Conservation (phyloP, 495 filamentous ascomycete species). For the Daldinia concentrica region DNA sequence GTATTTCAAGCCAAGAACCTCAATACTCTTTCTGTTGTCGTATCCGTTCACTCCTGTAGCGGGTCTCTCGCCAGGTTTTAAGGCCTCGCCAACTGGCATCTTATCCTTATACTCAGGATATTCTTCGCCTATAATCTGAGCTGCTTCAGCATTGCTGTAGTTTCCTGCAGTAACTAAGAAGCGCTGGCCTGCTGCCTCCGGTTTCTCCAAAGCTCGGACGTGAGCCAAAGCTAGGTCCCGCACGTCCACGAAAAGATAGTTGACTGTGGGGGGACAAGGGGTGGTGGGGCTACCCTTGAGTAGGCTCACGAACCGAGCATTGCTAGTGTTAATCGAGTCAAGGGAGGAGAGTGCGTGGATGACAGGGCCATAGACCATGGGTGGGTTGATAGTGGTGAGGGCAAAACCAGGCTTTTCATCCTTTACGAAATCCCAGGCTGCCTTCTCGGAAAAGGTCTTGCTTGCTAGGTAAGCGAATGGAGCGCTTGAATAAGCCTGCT, state of each 20-base stretch:
- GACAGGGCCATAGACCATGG: background rate
- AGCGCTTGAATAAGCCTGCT: background rate
- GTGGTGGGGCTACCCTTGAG: background rate
- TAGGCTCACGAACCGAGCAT: background rate
- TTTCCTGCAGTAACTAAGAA: background rate
- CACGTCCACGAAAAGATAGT: conserved; percentile 1
- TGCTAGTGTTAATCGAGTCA: background rate
- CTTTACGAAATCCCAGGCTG: background rate
- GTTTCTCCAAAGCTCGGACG: background rate
- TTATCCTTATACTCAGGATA: background rate
- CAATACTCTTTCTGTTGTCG: background rate
- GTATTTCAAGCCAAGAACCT: background rate
- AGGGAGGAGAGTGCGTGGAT: background rate
- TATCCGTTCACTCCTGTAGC: background rate
- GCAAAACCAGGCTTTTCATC: background rate
- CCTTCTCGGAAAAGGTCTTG: background rate
- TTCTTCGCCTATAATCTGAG: background rate
- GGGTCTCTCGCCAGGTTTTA: background rate
- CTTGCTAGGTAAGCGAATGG: background rate
- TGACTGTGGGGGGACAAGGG: background rate
- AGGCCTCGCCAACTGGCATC: conserved; percentile 1
- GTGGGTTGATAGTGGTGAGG: conserved; percentile 1
- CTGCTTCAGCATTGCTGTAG: background rate
- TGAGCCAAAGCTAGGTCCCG: background rate
- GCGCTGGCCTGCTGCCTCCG: background rate